Base-by-base conservation (phyloP, 2,329 filamentous ascomycete genomes). In the Beauveria rudraprayagi region DNA sequence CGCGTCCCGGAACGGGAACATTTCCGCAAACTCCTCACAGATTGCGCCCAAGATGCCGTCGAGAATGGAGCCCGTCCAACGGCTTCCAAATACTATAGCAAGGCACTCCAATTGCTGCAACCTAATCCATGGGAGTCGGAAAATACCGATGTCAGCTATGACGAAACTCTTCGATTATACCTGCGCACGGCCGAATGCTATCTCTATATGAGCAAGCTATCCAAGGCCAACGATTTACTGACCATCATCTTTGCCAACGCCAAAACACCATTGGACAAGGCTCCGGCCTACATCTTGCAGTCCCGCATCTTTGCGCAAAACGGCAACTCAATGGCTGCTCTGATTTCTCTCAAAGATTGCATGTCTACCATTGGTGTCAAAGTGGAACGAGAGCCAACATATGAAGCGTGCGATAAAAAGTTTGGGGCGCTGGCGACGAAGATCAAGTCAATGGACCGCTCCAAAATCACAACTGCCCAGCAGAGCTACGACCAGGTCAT, bases 51-150 rank as follows among this genome's bases (percentile, higher is more conserved):
- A 63, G 83, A 83, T 6, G 90, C 92, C 1, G 84, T 88, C 30
- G 91, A 95, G 69, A 92, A 89, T 57, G 92, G 92, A 17, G 92
- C 92, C 2, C 82, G 90, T 60, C 85, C 87, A 3, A 94, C 91
- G 2, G 91, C 91, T 0, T 83, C 91, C 8, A 91, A 88, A 71
- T 96, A 92, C 69, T 96, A 91, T 72, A 83, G 82, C 50, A 84
- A 86, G 60, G 92, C 91, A 54, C 81, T 96, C 51, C 80, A 81
- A 10, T 80, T 97, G n/a, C 79, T 97, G 16, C 92, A 96, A 70
- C 78, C 87, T 7, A 77, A 90, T 58, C 86, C 90, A 1, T 97
- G 93, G 93, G 79, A 83, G 47, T 86, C 89, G 34, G 79, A 78
- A 7, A 73, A 76, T 16, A 80, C 83, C 5, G 93, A 97, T 70